Percentiles rank a stretch among this genome's conserved stretches.
phyloP scores from a whole-genome alignment of 306 rosid species.

The Inga oerstediana region DNA sequence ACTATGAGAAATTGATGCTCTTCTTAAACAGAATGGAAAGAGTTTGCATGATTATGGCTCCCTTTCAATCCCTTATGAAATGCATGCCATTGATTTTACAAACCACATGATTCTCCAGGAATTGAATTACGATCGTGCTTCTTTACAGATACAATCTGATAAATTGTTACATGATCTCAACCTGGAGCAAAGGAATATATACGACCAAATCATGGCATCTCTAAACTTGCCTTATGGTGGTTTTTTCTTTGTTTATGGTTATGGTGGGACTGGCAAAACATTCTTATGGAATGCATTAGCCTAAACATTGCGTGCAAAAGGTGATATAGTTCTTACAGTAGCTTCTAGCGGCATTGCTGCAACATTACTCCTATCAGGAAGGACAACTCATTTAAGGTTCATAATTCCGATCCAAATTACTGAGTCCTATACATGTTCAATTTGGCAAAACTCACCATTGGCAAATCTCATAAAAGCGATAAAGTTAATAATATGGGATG shows the following conservation, averaged over 20 bases:
- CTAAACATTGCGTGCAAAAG: rapidly evolving
- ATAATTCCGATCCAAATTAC: background rate
- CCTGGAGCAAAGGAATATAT: too few relatives aligned
- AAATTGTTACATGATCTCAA: too few relatives aligned
- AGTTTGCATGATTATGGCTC: background rate
- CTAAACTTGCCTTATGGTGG: background rate
- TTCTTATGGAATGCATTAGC: background rate
- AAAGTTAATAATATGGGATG: background rate
- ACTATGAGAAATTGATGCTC: too few relatives aligned
- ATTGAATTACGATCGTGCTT: background rate
- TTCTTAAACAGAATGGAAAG: background rate
- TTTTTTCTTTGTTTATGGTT: background rate
- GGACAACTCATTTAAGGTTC: background rate
- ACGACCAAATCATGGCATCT: too few relatives aligned
- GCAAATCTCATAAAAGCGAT: background rate
- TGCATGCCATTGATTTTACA: too few relatives aligned
- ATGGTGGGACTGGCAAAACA: background rate
- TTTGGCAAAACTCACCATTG: background rate
- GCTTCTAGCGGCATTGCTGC: background rate
- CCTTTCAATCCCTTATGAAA: background rate
- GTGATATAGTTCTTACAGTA: background rate
- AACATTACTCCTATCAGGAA: background rate
- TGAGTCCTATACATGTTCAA: background rate
- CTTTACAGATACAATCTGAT: background rate
- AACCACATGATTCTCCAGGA: background rate